Conservation (phyloP, 768 basidiomycete genomes). For the Leucocoprinus birnbaumii region DNA sequence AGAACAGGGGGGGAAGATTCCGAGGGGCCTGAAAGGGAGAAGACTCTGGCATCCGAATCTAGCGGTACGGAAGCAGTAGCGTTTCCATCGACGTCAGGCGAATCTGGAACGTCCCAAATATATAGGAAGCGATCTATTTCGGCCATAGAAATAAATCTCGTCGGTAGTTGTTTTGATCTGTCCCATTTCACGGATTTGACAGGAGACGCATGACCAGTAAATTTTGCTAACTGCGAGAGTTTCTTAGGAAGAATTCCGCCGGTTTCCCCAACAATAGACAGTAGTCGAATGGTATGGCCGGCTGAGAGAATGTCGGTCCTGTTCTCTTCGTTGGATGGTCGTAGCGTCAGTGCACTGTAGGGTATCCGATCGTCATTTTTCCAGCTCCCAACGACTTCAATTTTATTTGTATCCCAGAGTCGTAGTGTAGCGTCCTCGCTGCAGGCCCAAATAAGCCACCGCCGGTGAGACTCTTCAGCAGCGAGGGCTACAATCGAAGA, state of each 20-base stretch:
- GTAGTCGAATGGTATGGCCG: slow-evolving; percentile 56
- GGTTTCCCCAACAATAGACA: slow-evolving; percentile 31
- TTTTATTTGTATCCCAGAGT: slow-evolving; percentile 54
- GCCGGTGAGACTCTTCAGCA: slow-evolving; percentile 25
- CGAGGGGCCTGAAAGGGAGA: slow-evolving; percentile 32
- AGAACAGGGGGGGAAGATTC: slow-evolving; percentile 36
- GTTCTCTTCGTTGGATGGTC: slow-evolving; percentile 35
- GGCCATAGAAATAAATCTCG: slow-evolving; percentile 57
- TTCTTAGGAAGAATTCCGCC: slow-evolving; percentile 33
- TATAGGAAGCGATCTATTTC: slow-evolving; percentile 62
- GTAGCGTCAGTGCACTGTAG: slow-evolving; percentile 48
- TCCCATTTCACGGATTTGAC: slow-evolving; percentile 54
- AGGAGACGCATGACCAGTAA: slow-evolving; percentile 65
- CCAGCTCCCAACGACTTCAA: slow-evolving; percentile 46
- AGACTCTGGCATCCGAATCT: slow-evolving; percentile 57
- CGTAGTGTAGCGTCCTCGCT: slow-evolving; percentile 54
- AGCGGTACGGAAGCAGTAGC: slow-evolving; percentile 59
- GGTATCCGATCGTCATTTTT: slow-evolving; percentile 58
- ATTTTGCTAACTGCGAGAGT: slow-evolving; percentile 44
- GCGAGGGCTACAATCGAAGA: slow-evolving; percentile 50
- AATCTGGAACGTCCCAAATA: slow-evolving; percentile 53
- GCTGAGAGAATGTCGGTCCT: slow-evolving; percentile 49
- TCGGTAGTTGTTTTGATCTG: slow-evolving; percentile 31
- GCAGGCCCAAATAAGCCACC: slow-evolving; percentile 50
- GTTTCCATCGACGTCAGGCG: slow-evolving; percentile 40